A percentile compares a stretch with the other conserved stretches of the same genome.
Evolutionary conservation across 164 flowering plant species (phyloP).

Genomic region (Magnolia officinalis): DNA sequence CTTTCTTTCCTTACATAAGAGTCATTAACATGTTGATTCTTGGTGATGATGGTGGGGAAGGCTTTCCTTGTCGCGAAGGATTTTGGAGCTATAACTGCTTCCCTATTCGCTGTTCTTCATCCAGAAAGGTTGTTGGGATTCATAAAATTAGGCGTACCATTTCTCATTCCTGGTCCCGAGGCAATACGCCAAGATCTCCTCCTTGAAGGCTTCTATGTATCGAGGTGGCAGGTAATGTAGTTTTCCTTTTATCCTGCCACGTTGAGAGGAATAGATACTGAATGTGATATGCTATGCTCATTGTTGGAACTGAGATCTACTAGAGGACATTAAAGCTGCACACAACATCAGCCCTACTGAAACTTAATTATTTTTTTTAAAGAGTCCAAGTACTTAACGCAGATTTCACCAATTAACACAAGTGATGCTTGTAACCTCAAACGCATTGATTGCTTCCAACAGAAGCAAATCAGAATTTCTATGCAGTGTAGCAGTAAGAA

Average conservation of each 20-base stretch:
- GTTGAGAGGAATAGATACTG: not conserved
- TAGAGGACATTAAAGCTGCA: not conserved
- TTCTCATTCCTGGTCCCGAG: conserved; percentile 25
- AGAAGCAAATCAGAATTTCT: too few species aligned
- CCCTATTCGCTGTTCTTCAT: conserved; percentile 29
- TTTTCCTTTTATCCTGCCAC: not conserved
- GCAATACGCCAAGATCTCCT: conserved; percentile 8
- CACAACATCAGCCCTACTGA: not conserved
- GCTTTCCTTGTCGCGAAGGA: conserved; percentile 55
- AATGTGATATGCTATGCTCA: not conserved
- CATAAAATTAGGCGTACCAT: conserved; percentile 45
- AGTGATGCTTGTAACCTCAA: too few species aligned
- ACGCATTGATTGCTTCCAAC: too few species aligned
- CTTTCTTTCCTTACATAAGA: not conserved
- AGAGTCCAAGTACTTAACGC: not conserved
- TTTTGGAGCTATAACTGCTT: conserved; percentile 41
- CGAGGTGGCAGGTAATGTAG: conserved; percentile 40
- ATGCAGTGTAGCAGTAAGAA: too few species aligned
- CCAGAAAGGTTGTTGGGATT: conserved; percentile 42
- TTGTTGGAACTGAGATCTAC: not conserved
- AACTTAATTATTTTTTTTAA: too few species aligned
- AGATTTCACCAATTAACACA: too few species aligned
- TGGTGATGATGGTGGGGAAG: conserved; percentile 22
- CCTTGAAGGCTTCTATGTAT: conserved; percentile 55
- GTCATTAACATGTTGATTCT: not conserved